A percentile compares a stretch with the other conserved stretches of the same genome.
Conservation (phyloP, 148 eudicot genomes). For the Euryodendron excelsum region DNA sequence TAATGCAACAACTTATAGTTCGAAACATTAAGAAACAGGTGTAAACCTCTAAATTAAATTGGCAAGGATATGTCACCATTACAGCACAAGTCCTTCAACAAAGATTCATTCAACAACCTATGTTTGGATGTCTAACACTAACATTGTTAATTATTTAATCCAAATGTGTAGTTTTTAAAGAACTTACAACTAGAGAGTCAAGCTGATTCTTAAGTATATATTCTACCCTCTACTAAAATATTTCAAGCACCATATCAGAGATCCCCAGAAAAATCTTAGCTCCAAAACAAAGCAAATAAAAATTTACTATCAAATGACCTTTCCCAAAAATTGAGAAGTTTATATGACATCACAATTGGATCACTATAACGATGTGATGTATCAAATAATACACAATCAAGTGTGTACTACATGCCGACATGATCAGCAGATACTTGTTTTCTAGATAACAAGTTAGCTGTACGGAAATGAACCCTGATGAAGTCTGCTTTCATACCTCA, state of each 20-base stretch:
- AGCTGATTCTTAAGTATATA: neutral
- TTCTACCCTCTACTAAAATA: neutral
- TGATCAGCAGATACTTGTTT: constrained; percentile 3
- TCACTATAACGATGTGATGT: too few relatives aligned
- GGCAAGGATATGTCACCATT: neutral
- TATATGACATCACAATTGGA: neutral
- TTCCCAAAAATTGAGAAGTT: neutral
- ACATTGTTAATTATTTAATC: too few relatives aligned
- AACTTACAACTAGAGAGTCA: neutral
- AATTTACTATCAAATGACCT: neutral
- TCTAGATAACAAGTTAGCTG: neutral
- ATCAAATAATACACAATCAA: neutral
- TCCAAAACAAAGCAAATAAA: neutral
- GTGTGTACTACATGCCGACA: neutral
- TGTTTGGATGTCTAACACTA: too few relatives aligned
- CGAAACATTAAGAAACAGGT: neutral
- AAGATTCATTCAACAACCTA: neutral
- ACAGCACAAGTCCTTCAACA: neutral
- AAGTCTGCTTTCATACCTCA: constrained; percentile 43
- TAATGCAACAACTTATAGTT: neutral
- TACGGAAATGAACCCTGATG: neutral
- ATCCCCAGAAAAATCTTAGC: neutral
- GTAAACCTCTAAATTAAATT: neutral
- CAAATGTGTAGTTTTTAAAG: neutral
- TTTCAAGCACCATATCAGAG: neutral